Evolutionary conservation across 148 eudicot species (phyloP).

Genomic region (Dysphania ambrosioides): DNA sequence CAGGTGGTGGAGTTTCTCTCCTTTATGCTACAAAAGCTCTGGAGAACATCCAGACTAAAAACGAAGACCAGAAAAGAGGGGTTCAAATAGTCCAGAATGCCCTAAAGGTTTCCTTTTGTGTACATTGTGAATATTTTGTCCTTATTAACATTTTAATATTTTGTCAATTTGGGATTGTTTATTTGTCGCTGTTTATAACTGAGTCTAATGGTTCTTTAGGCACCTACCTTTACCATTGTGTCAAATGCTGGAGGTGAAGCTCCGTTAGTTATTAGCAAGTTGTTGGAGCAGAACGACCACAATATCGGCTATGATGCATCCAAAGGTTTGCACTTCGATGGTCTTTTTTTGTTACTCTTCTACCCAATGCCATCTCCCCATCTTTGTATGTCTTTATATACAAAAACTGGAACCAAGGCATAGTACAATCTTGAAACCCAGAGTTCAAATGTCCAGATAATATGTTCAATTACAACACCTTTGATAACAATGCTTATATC

Average conservation of each 20-base stretch:
- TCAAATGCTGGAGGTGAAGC: constrained; percentile 92
- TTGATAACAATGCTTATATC: not conserved
- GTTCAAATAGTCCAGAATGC: constrained; percentile 80
- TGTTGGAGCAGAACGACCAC: constrained; percentile 77
- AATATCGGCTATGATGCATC: constrained; percentile 86
- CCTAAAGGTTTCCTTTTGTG: constrained; percentile 58
- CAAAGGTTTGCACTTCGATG: constrained; percentile 49
- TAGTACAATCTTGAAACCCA: not conserved
- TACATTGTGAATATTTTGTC: not conserved
- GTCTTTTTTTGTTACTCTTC: not conserved
- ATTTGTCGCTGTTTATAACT: not conserved
- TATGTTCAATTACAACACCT: no score
- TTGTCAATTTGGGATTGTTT: not conserved
- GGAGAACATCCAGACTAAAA: constrained; percentile 54
- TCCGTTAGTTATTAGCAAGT: constrained; percentile 72
- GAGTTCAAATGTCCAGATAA: not conserved
- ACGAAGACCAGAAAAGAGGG: constrained; percentile 84
- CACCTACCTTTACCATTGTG: constrained; percentile 71
- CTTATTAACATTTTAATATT: no score
- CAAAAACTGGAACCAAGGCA: not conserved
- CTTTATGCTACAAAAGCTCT: constrained; percentile 74
- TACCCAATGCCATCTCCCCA: not conserved
- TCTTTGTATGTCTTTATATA: not conserved
- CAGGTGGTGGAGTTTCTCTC: constrained; percentile 96
- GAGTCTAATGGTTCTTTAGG: constrained; percentile 34